Evolutionary conservation across 2,329 filamentous ascomycete genomes (phyloP).

Genomic region (Drechmeria coniospora): DNA sequence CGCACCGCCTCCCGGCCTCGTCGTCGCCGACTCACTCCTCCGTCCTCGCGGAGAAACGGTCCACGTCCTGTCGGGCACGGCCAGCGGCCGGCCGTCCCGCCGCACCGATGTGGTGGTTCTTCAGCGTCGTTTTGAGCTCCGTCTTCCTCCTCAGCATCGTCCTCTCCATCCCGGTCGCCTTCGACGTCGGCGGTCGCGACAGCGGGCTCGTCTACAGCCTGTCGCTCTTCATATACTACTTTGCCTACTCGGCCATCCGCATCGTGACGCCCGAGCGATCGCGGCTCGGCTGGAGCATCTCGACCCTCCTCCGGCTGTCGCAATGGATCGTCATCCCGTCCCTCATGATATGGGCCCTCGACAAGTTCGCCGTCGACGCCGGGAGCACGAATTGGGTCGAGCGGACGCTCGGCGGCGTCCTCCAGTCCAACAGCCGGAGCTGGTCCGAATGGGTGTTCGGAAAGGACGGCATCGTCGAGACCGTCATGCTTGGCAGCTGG

Average conservation of each 20-base stretch:
- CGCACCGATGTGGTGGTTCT: slow-evolving; percentile 62
- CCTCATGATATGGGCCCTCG: slow-evolving; percentile 86
- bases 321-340: slow-evolving; percentile 81
- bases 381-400: slow-evolving; percentile 67
- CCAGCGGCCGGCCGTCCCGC: slow-evolving; percentile 12
- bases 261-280: slow-evolving; percentile 68
- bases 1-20: neutral
- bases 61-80: slow-evolving; percentile 13
- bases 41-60: neutral
- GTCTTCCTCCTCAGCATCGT: slow-evolving; percentile 84
- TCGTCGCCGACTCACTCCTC: neutral
- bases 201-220: slow-evolving; percentile 91
- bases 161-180: slow-evolving; percentile 89
- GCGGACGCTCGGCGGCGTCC: slow-evolving; percentile 55
- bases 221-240: slow-evolving; percentile 77
- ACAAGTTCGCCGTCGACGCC: slow-evolving; percentile 88
- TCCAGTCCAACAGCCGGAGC: slow-evolving; percentile 45
- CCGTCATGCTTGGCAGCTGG: slow-evolving; percentile 69
- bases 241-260: slow-evolving; percentile 68
- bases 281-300: slow-evolving; percentile 55
- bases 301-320: slow-evolving; percentile 53
- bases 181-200: slow-evolving; percentile 91
- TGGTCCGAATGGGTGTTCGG: slow-evolving; percentile 80
- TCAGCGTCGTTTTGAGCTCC: slow-evolving; percentile 63
- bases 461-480: slow-evolving; percentile 68